A percentile compares a stretch with the other conserved stretches of the same genome.
Conservation (phyloP, 441 rosid species). For the Erodium chrysanthum region DNA sequence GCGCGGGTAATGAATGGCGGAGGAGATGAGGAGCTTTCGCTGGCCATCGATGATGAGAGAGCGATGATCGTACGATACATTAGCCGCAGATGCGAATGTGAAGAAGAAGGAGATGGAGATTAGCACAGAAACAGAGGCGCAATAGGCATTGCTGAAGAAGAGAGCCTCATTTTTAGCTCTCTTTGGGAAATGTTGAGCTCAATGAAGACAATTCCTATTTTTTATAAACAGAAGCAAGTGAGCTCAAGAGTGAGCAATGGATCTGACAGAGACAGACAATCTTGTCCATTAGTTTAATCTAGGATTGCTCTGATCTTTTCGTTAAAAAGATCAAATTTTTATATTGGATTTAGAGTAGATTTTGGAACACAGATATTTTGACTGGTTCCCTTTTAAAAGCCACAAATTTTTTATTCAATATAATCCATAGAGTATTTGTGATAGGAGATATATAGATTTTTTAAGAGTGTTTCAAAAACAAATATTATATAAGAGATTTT, state of each 20-base stretch:
- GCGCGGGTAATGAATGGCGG: conserved; percentile 92
- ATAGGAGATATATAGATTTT: too few relatives aligned
- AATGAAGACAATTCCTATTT: neutral
- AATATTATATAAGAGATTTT: too few relatives aligned
- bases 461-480: too few relatives aligned
- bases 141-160: neutral
- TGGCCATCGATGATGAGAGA: conserved; percentile 69
- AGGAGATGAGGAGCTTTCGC: conserved; percentile 77
- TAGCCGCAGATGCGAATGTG: conserved; percentile 22
- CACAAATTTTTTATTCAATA: too few relatives aligned
- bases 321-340: neutral
- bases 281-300: neutral
- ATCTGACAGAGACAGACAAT: neutral
- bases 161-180: neutral
- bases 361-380: neutral
- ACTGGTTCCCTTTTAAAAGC: neutral
- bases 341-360: neutral
- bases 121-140: neutral
- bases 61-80: conserved; percentile 70
- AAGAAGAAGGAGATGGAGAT: conserved; percentile 11
- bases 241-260: neutral
- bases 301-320: neutral
- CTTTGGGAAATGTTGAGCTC: neutral
- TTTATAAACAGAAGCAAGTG: neutral
- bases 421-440: too few relatives aligned